These are phyloP conservation scores for Symbiodinium pilosum DNA, from an alignment of 73 alveolate species.

Conservation along the genomic window DNA sequence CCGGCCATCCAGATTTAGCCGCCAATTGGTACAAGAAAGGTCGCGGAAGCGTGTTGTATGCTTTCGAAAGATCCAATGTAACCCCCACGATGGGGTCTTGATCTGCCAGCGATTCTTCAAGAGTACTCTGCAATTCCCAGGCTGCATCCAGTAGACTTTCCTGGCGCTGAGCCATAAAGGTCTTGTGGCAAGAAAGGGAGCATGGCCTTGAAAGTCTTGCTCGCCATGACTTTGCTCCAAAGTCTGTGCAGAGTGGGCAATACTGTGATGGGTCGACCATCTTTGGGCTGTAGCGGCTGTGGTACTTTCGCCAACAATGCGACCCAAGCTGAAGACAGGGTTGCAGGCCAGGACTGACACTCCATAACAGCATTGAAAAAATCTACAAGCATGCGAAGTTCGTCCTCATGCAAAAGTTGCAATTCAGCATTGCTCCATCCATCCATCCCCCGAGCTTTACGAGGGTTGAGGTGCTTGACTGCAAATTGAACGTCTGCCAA, in stretches of 20 bases:
- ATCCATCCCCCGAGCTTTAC: neutral
- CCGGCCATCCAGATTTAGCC: neutral
- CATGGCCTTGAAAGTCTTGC: neutral
- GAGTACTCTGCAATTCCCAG: neutral
- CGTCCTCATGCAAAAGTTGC: neutral
- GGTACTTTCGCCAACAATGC: neutral
- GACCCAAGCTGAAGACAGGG: neutral
- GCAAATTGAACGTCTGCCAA: neutral
- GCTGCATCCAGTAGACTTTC: neutral
- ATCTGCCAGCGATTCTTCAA: neutral
- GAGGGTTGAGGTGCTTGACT: too few relatives aligned
- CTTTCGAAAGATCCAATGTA: neutral
- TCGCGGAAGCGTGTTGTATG: neutral
- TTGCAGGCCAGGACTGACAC: neutral
- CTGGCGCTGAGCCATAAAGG: neutral
- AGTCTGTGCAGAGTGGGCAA: neutral
- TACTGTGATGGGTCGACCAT: neutral
- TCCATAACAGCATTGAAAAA: neutral
- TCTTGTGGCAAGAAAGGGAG: neutral
- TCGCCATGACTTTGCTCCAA: neutral
- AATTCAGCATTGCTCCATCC: neutral
- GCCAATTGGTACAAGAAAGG: neutral
- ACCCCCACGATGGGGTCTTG: neutral
- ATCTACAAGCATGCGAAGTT: neutral
- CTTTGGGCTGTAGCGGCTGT: neutral